Evolutionary conservation across 768 basidiomycete species (phyloP).

Genomic region (Chalciporus chontae): DNA sequence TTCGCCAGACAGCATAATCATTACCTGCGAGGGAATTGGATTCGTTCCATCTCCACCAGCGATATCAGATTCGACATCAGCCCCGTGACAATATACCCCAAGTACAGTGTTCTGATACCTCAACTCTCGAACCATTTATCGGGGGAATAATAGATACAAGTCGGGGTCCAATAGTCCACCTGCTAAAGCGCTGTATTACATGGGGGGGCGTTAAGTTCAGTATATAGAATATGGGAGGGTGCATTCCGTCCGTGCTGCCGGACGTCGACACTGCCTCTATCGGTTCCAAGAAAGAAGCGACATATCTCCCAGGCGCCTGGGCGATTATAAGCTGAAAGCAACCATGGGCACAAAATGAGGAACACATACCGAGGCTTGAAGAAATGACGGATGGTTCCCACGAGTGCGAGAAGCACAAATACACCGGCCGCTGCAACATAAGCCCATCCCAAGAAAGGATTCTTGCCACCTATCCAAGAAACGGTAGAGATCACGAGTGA

Average conservation of each 20-base stretch:
- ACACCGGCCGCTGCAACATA: constrained; percentile 88
- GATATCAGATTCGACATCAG: not conserved
- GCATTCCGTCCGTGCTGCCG: constrained; percentile 4
- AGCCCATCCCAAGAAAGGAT: constrained; percentile 97
- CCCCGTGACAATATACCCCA: not conserved
- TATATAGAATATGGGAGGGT: constrained; percentile 17
- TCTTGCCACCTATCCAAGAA: constrained; percentile 98
- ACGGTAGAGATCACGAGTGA: constrained; percentile 96
- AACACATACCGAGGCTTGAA: constrained; percentile 81
- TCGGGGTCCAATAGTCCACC: constrained; percentile 14
- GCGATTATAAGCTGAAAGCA: constrained; percentile 2
- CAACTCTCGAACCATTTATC: not conserved
- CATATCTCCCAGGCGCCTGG: constrained; percentile 84
- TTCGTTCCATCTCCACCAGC: constrained; percentile 32
- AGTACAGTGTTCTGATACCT: constrained; percentile 1
- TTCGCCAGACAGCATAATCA: constrained; percentile 37
- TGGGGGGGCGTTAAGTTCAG: constrained; percentile 11
- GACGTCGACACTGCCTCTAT: constrained; percentile 16
- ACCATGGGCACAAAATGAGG: not conserved
- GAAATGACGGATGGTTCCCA: constrained; percentile 88
- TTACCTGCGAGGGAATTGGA: constrained; percentile 66
- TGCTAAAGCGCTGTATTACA: constrained; percentile 22
- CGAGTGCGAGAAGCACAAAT: constrained; percentile 83
- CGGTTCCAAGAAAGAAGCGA: constrained; percentile 82
- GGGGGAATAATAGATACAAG: constrained; percentile 21